phyloP scores from a whole-genome alignment of 2,329 filamentous ascomycete genomes.

The Tolypocladium inflatum region DNA sequence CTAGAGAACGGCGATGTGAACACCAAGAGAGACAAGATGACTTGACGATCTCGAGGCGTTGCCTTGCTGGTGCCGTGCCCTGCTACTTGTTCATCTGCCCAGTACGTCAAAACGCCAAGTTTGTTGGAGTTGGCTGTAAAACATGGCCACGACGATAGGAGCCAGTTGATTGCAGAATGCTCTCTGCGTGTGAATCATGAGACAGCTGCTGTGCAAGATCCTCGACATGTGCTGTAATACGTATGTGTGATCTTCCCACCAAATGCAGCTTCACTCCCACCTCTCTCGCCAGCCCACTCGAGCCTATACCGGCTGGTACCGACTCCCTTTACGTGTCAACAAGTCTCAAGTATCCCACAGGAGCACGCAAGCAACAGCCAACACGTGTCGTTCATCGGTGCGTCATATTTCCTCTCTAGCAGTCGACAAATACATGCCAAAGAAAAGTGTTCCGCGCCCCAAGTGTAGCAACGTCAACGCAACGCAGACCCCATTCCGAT shows the following conservation, averaged over 20 bases:
- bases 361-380: neutral
- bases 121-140: neutral
- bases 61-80: neutral
- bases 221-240: neutral
- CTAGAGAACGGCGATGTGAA: neutral
- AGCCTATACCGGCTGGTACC: too few species aligned
- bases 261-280: too few species aligned
- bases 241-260: too few species aligned
- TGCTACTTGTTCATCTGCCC: neutral
- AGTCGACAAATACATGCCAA: neutral
- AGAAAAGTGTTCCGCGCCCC: neutral
- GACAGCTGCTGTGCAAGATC: neutral
- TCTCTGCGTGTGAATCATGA: neutral
- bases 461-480: conserved; percentile 1
- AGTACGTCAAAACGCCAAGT: neutral
- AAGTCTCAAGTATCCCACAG: neutral
- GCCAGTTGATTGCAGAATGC: neutral
- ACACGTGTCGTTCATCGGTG: neutral
- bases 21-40: neutral
- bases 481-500: conserved; percentile 4
- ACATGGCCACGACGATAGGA: neutral
- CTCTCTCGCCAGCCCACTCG: too few species aligned
- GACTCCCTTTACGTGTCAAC: neutral
- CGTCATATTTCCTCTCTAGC: conserved; percentile 2
- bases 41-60: too few species aligned